Conservation (phyloP, 306 rosid species). For the Pueraria montana region DNA sequence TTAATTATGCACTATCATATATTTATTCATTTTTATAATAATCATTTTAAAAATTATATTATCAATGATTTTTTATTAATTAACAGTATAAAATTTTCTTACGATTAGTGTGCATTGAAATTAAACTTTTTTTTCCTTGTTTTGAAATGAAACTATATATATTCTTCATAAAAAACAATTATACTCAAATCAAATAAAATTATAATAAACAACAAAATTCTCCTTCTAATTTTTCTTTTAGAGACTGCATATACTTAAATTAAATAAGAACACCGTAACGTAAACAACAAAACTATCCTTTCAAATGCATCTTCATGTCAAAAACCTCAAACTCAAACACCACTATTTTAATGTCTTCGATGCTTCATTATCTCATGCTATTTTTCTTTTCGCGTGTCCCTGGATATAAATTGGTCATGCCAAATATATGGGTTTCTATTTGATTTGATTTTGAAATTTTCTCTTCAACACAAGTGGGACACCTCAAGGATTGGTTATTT, state of each 20-base stretch:
- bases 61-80: too few relatives aligned
- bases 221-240: too few relatives aligned
- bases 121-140: not conserved
- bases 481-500: not conserved
- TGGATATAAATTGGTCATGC: not conserved
- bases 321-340: not conserved
- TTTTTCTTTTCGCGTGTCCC: not conserved
- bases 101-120: not conserved
- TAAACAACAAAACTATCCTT: too few relatives aligned
- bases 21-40: too few relatives aligned
- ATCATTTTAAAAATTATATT: too few relatives aligned
- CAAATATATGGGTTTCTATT: not conserved
- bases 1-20: too few relatives aligned
- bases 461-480: constrained; percentile 28
- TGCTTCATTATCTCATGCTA: not conserved
- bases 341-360: not conserved
- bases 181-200: too few relatives aligned
- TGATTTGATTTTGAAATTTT: not conserved
- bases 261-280: too few relatives aligned
- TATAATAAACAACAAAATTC: too few relatives aligned
- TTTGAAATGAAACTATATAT: not conserved
- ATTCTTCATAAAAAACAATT: not conserved
- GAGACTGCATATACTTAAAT: too few relatives aligned
- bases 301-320: too few relatives aligned
- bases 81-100: too few relatives aligned